Conservation (phyloP, 371 early-diverging fungal species). For the Thermomucor indicae-seudaticae region DNA sequence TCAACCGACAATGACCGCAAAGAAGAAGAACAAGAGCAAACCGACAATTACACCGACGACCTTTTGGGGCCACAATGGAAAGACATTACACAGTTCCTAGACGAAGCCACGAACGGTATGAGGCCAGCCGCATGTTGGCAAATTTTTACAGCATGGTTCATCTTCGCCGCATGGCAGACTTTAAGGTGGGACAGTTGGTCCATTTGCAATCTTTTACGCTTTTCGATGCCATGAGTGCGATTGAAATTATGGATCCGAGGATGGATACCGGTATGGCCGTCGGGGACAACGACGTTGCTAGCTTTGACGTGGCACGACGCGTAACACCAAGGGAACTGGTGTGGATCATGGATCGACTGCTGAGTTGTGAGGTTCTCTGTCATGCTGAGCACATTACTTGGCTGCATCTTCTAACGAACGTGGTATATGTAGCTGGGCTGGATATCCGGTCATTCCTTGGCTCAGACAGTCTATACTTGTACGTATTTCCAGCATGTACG, state of each 20-base stretch:
- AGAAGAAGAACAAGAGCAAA: no score
- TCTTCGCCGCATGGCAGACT: conserved; percentile 31
- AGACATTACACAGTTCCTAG: conserved; percentile 52
- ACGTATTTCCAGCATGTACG: conserved; percentile 55
- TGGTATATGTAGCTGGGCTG: conserved; percentile 56
- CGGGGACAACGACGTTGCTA: conserved; percentile 22
- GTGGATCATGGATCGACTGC: conserved; percentile 63
- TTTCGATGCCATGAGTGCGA: conserved; percentile 76
- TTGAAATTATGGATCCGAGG: conserved; percentile 83
- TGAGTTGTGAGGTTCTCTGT: conserved; percentile 54
- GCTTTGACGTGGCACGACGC: conserved; percentile 39
- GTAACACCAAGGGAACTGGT: conserved; percentile 47
- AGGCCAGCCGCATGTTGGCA: background rate
- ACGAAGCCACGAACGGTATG: conserved; percentile 52
- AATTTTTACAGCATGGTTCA: background rate
- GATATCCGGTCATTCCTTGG: conserved; percentile 69
- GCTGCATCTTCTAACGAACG: background rate
- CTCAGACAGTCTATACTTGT: conserved; percentile 73
- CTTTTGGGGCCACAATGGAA: conserved; percentile 34
- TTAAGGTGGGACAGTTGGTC: conserved; percentile 63
- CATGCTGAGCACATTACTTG: background rate
- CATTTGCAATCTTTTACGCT: conserved; percentile 58
- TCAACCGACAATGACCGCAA: no score
- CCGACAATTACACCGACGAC: no score
- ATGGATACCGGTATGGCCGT: conserved; percentile 77